Evolutionary conservation across 2,329 filamentous ascomycete genomes (phyloP).

Genomic region (Setomelanomma holmii): DNA sequence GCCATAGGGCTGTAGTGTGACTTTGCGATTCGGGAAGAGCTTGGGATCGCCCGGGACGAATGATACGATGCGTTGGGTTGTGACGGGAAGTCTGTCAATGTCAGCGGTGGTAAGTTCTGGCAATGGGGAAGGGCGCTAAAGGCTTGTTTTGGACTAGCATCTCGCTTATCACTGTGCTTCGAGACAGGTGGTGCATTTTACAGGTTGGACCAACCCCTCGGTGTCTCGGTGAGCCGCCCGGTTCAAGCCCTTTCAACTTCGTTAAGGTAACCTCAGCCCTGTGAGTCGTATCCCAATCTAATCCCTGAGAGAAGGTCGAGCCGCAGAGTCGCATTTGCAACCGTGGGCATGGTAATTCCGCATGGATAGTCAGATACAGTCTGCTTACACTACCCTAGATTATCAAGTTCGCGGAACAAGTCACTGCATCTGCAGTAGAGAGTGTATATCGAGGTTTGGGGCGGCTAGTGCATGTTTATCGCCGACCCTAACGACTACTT

Average conservation of each 20-base stretch:
- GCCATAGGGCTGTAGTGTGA: slow-evolving; percentile 14
- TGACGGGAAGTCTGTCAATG: not conserved
- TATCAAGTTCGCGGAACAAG: slow-evolving; percentile 15
- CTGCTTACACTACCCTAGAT: slow-evolving; percentile 14
- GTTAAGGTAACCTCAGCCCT: slow-evolving; percentile 6
- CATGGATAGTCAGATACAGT: slow-evolving; percentile 14
- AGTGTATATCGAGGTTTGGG: not conserved
- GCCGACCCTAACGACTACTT: not conserved
- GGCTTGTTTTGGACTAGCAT: not conserved
- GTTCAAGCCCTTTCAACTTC: not conserved
- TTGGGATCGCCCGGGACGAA: slow-evolving; percentile 2
- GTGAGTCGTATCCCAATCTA: not conserved
- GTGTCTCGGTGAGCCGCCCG: not conserved
- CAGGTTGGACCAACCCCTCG: slow-evolving; percentile 8
- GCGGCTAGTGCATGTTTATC: not conserved
- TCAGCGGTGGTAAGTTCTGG: slow-evolving; percentile 1
- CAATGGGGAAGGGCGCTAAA: slow-evolving; percentile 12
- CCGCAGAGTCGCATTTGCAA: not conserved
- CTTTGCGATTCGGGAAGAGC: not conserved
- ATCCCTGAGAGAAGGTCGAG: not conserved
- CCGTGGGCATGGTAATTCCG: slow-evolving; percentile 13
- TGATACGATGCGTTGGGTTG: slow-evolving; percentile 4
- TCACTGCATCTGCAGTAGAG: not conserved
- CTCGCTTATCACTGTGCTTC: not conserved
- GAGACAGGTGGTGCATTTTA: not conserved